Percentiles rank a stretch among this genome's conserved stretches.
phyloP scores from a whole-genome alignment of 2,329 filamentous ascomycete species.

The Fusarium sp. region DNA sequence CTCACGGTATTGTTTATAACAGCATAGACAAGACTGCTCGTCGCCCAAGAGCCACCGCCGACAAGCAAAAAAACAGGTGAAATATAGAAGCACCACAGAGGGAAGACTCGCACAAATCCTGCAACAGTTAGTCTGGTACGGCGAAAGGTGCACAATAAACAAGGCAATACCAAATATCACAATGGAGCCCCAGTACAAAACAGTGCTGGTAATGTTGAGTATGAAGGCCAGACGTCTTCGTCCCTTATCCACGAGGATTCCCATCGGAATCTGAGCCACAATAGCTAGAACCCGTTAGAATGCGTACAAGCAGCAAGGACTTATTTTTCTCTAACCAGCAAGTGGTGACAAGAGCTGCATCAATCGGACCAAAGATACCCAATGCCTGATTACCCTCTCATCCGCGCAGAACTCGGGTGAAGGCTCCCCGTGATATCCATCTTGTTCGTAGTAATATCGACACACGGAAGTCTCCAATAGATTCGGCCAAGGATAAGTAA shows the following conservation, averaged over 20 bases:
- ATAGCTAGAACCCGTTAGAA: background rate
- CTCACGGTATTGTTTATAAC: background rate
- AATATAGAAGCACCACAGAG: conserved; percentile 11
- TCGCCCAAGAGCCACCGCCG: background rate
- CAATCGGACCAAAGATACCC: background rate
- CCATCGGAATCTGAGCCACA: conserved; percentile 2
- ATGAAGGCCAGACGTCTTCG: background rate
- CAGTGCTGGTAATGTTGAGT: background rate
- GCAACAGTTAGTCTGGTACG: background rate
- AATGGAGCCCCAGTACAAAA: conserved; percentile 2
- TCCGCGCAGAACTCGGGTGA: conserved; percentile 3
- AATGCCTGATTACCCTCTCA: background rate
- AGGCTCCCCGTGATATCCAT: background rate
- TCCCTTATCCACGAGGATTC: background rate
- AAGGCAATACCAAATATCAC: background rate
- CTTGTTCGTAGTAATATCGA: background rate
- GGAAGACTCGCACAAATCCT: background rate
- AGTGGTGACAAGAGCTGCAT: background rate
- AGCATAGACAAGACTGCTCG: background rate
- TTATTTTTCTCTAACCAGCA: background rate
- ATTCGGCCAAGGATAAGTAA: background rate
- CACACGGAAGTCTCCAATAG: conserved; percentile 10
- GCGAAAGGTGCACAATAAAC: too few species aligned
- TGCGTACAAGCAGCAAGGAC: background rate
- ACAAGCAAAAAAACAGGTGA: background rate